Base-by-base conservation (phyloP, 768 basidiomycete species). In the Suillus brevipes region DNA sequence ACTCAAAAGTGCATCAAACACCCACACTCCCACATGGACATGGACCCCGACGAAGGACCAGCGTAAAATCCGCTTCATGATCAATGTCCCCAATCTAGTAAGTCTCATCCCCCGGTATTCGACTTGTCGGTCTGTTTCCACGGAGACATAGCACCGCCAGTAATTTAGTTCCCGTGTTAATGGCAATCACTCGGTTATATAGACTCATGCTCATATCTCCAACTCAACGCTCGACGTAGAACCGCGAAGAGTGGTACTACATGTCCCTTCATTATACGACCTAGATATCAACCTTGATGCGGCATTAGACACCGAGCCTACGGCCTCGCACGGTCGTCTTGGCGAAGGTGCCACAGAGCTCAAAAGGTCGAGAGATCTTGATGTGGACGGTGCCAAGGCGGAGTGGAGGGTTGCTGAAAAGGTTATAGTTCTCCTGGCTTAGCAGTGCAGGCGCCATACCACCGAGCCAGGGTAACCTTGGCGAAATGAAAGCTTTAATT, bases 331-430 rank as follows among this genome's bases (percentile, higher is more conserved):
- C 8, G 40, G 18, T 18, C 16, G 10, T 40, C 57, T 28, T 40
- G 68, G 68, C 40, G 58, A 72, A 63, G 67, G 75, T 65, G 68
- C 80, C 66, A 71, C 90, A 60, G 75, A 72, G 64, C 79, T 91
- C 43, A 90, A 90, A 69, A 81, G 85, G 50, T 81, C 84, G 69
- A 78, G 86, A 6, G 79, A 81, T 45, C 80, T 92, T 18, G 81
- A 89, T 64, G 84, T 91, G 0, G 88, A 90, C 28, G 73, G 70
- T 2, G 90, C 90, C 0, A 78, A 72, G 55, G 90, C 89, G 8
- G 87, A 91, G 72, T 93, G 91, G 91, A 81, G 78, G 40, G 81
- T 90, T 25, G 83, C 77, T 7, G 84, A 88, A 55, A 79, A 77
- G 9, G 66, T 76, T 53, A 72, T 92, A 60, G 73, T 86, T 6